These are phyloP conservation scores for Rubroboletus pulcherrimus DNA, from an alignment of 768 basidiomycete species.

Conservation along the genomic window DNA sequence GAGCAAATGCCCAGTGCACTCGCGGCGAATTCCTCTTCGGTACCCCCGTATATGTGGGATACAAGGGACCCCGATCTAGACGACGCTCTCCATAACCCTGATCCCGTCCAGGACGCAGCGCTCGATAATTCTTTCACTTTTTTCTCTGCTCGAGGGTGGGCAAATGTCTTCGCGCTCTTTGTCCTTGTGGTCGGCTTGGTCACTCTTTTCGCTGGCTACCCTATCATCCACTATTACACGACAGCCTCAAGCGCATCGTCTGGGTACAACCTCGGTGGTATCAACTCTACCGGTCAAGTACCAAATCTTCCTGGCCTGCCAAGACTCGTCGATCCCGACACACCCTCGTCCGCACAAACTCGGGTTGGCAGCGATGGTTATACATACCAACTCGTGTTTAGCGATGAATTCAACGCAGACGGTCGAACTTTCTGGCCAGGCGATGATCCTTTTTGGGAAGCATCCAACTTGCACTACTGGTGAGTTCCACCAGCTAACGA, in stretches of 20 bases:
- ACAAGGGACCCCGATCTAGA: slow-evolving; percentile 80
- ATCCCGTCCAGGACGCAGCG: slow-evolving; percentile 64
- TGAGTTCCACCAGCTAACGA: slow-evolving; percentile 11
- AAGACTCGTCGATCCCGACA: slow-evolving; percentile 70
- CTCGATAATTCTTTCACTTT: slow-evolving; percentile 60
- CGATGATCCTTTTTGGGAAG: slow-evolving; percentile 87
- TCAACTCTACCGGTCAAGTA: slow-evolving; percentile 86
- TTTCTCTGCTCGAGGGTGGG: slow-evolving; percentile 81
- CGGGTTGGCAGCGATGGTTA: slow-evolving; percentile 73
- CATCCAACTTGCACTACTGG: slow-evolving; percentile 85
- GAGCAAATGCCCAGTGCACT: slow-evolving; percentile 32
- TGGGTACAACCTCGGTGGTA: slow-evolving; percentile 80
- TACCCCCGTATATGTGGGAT: slow-evolving; percentile 76
- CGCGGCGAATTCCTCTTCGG: slow-evolving; percentile 50
- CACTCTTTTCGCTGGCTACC: slow-evolving; percentile 84
- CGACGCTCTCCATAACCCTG: slow-evolving; percentile 87
- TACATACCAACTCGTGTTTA: slow-evolving; percentile 80
- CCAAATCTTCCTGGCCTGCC: slow-evolving; percentile 69
- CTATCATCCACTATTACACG: slow-evolving; percentile 62
- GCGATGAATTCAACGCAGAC: slow-evolving; percentile 77
- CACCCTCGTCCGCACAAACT: slow-evolving; percentile 54
- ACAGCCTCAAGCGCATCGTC: slow-evolving; percentile 25
- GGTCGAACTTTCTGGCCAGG: slow-evolving; percentile 75
- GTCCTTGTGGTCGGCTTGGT: slow-evolving; percentile 66
- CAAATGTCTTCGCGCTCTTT: slow-evolving; percentile 71